Percentiles rank a stretch among this genome's conserved stretches.
These are phyloP conservation scores for Thelonectria blattea DNA, from an alignment of 2,329 filamentous ascomycete genomes.

Conservation along the genomic window DNA sequence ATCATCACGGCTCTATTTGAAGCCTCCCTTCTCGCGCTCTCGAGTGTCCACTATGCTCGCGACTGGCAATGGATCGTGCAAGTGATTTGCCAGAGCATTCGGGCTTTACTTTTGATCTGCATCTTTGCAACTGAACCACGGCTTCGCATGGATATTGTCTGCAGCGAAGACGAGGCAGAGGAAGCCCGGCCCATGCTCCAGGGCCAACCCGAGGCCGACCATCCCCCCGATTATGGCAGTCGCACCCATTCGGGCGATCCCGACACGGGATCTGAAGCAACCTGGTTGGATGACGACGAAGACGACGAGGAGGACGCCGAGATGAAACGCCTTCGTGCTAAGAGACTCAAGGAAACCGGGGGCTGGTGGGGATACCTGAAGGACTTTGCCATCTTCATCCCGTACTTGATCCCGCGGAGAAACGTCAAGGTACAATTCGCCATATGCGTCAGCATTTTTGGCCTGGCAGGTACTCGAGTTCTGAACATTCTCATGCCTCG, in stretches of 20 bases:
- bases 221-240: slow-evolving; percentile 22
- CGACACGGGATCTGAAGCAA: slow-evolving; percentile 2
- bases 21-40: slow-evolving; percentile 12
- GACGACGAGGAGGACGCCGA: slow-evolving; percentile 28
- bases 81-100: slow-evolving; percentile 10
- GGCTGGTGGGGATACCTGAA: slow-evolving; percentile 42
- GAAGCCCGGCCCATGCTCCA: slow-evolving; percentile 27
- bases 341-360: slow-evolving; percentile 38
- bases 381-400: slow-evolving; percentile 41
- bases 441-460: slow-evolving; percentile 34
- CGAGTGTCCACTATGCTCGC: not conserved
- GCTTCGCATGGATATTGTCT: not conserved
- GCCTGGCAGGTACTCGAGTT: slow-evolving; percentile 32
- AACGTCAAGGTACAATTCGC: slow-evolving; percentile 41
- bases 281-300: not conserved
- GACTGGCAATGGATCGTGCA: not conserved
- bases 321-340: slow-evolving; percentile 37
- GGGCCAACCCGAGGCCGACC: not conserved
- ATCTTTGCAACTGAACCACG: slow-evolving; percentile 1
- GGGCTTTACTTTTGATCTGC: slow-evolving; percentile 10
- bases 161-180: slow-evolving; percentile 5
- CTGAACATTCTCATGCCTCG: slow-evolving; percentile 42
- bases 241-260: not conserved
- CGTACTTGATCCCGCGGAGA: slow-evolving; percentile 40
- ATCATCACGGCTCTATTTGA: slow-evolving; percentile 22